Evolutionary conservation across 2,329 filamentous ascomycete genomes (phyloP), one percentile per base, ranked within the genome.

Genomic region (Xylaria sp.): DNA sequence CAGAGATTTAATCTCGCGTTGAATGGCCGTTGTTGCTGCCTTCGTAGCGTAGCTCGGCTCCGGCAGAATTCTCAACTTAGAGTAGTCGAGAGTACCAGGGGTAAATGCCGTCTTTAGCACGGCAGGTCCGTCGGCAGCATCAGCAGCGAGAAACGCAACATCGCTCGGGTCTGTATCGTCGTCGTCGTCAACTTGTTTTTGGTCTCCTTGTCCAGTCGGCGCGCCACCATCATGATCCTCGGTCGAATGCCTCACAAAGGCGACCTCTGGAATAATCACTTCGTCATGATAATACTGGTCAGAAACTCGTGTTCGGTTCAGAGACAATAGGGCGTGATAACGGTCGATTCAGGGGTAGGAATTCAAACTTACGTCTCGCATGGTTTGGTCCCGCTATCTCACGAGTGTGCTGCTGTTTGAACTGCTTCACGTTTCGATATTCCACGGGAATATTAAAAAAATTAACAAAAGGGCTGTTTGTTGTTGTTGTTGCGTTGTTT

Each of bases 21-120:
- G 82, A 0, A 94, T 78, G 2, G 82, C 76, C 68, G 80, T 85
- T 2, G 85, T 87, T 0, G 88, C 88, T 1, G 72, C 64, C 0
- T 75, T 70, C 0, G 83, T 87, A 4, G 89, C 88, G 74, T 89
- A 90, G 1, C 76, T 72, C 0, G 90, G 90, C 6, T 81, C 75
- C 1, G 79, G 75, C n/a, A 96, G 23, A 4, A 30, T 30, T 80
- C 58, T 86, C 4, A 96, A 77, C 0, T 75, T 80, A 0, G 72
- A 75, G 52, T 83, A 78, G 62, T 91, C 80, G 5, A 96, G 77
- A 0, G 76, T 78, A 1, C 88, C 89, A 0, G 91, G 88, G 1
- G 81, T 71, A 66, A 94, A 96, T 47, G 73, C 68, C 0, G 76
- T 77, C 23, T 69, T 23, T 9, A 42, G 37, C 37, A 42, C 37